Evolutionary conservation across 306 rosid species (phyloP), one percentile per base, ranked within the genome.

Genomic region (Phaseolus lunatus): DNA sequence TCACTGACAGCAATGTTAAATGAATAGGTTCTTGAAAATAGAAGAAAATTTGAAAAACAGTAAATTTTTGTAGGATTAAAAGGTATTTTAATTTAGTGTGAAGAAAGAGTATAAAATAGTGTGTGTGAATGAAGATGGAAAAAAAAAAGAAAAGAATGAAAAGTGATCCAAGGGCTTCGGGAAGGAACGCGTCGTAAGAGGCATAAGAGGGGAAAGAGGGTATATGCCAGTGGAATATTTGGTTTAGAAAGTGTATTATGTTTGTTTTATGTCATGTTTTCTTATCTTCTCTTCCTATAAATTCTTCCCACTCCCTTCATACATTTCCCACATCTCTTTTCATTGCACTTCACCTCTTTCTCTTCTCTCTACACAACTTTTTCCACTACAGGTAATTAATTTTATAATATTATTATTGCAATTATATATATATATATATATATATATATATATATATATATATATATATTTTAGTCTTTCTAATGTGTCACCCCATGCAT

Each of bases 211-310:
- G 50, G 33, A 10, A 35, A 7, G 1, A 0, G 63, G 54, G 85
- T 70, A 82, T 82, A 82, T 82, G 75, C 85, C 4, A 0, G 7
- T 41, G 0, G 85, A 82, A 82, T 82, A 82, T 82, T 70, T 61
- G 12, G 74, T 41, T 44, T 6, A 3, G 5, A 8, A 65, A 73
- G 39, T 24, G 11, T 37, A 37, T 26, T 66, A 14, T 67, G n/a
- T 77, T 22, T 67, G 24, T 10, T 4, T 5, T 3, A 20, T 72
- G 10, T 12, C 0, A 9, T 66, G 2, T 23, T 12, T 8, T 33
- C 0, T 4, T 37, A n/a, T 22, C 3, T 76, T 49, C 9, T 9
- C 0, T 39, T 39, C 47, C 82, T 76, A 76, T 82, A 82, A 82
- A 82, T 76, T n/a, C 7, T 3, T 22, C 0, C 9, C 69, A 20